Evolutionary conservation across 129 eudicot genomes (phyloP).

Genomic region (carrot (Daucus carota)): DH1_v3.0 NC_030385.2:26635001-26635500

Average conservation of each 20-base stretch:
- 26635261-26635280: conserved; percentile 20
- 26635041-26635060: not conserved
- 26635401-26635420: conserved; percentile 16
- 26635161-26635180: not conserved
- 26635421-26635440: conserved; percentile 22
- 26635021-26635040: not conserved
- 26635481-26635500: not conserved
- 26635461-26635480: not conserved
- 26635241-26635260: conserved; percentile 40
- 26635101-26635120: not conserved
- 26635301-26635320: conserved; percentile 14
- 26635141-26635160: not conserved
- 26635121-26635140: not conserved
- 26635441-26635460: not conserved
- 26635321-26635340: conserved; percentile 12
- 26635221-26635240: conserved; percentile 86
- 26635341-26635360: conserved; percentile 35
- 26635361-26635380: conserved; percentile 8
- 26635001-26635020: not conserved
- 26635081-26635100: not conserved
- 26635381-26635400: conserved; percentile 16
- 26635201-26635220: conserved; percentile 68
- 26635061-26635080: not conserved
- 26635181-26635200: conserved; percentile 19
- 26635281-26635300: conserved; percentile 10